A percentile compares a stretch with the other conserved stretches of the same genome.
Conservation (phyloP, 2,329 filamentous ascomycete species). For the Myrmaecium sp. region DNA sequence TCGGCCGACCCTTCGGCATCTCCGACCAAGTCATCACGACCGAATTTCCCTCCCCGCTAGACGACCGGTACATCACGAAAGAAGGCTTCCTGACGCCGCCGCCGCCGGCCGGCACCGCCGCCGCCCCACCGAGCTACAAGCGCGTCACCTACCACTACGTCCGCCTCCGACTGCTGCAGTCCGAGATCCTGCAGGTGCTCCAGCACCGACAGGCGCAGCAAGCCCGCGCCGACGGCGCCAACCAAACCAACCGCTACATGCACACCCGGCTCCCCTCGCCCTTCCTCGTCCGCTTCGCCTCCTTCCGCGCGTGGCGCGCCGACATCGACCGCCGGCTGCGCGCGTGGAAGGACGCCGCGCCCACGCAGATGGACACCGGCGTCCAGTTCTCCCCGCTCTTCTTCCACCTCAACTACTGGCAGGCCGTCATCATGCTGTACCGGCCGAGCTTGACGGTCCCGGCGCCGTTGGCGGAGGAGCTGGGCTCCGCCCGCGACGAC, state of each 20-base stretch:
- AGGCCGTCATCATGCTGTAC: constrained; percentile 90
- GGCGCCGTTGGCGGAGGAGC: constrained; percentile 66
- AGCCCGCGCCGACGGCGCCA: constrained; percentile 48
- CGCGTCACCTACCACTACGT: constrained; percentile 86
- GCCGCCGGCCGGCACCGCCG: constrained; percentile 34
- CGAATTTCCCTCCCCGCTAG: constrained; percentile 75
- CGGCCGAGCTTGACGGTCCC: constrained; percentile 79
- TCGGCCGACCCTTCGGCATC: constrained; percentile 83
- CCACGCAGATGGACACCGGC: constrained; percentile 60
- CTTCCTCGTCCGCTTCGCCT: constrained; percentile 68
- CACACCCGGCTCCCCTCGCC: constrained; percentile 66
- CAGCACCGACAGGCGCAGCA: constrained; percentile 82
- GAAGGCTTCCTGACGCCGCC: constrained; percentile 51
- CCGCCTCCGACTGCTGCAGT: constrained; percentile 72
- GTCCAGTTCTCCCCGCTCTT: constrained; percentile 84
- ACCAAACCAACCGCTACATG: constrained; percentile 53
- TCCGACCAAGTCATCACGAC: constrained; percentile 95
- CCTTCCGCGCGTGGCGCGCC: constrained; percentile 73
- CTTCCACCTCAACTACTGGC: constrained; percentile 92
- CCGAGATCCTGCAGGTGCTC: constrained; percentile 84
- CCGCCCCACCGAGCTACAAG: constrained; percentile 80
- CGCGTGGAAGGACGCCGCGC: constrained; percentile 75
- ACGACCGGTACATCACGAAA: constrained; percentile 76
- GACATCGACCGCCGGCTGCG: constrained; percentile 71
- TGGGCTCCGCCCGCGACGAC: constrained; percentile 38